Base-by-base conservation (phyloP, 2,329 filamentous ascomycete genomes). In the Elsinoe perseae region DNA sequence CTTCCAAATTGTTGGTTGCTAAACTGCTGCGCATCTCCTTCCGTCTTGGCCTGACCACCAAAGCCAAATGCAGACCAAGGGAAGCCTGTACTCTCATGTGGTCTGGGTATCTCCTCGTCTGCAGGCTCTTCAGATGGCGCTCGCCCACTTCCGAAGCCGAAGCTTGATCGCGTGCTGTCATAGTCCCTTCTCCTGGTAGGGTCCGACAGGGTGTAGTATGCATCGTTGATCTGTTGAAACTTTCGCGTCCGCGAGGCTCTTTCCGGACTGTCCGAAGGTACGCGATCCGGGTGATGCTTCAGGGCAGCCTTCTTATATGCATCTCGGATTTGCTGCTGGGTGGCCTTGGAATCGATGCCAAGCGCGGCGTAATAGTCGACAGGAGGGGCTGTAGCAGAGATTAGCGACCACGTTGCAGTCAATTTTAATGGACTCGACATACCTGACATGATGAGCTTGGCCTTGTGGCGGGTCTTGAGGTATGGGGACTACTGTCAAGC, bases 241-340 rank as follows among this genome's bases (percentile, higher is more conserved):
- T 85, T 85, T 66, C 87, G 87, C 4, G 93, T 98, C 66, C 91
- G 87, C 10, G 81, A 72, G 20, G 82, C 72, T 61, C 92, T 88
- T 64, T 97, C 90, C 34, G 91, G 89, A 4, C 89, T 92, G 72
- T 90, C 83, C 62, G 81, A 75, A 25, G 90, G 80, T 38, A 98
- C 89, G 58, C 93, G 87, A 70, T 98, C 93, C 1, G 92, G 92
- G 70, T 97, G 92, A 61, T 88, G 90, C 73, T 93, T 95, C 44
- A 97, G 77, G 4, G 92, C 92, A 65, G 88, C 87, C 68, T 86
- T 86, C 71, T 98, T 98, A 78, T 97, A 98, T 52, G 91, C 93
- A 77, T 89, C 87, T 64, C 92, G 87, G 68, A 98, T 85, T 69
- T 97, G 87, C 66, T 90, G 83, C 58, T 84, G 82, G 0, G 83